These are phyloP conservation scores for Cryptococcus sp. DNA, from an alignment of 1,284 basidiomycete species.

Conservation along the genomic window DNA sequence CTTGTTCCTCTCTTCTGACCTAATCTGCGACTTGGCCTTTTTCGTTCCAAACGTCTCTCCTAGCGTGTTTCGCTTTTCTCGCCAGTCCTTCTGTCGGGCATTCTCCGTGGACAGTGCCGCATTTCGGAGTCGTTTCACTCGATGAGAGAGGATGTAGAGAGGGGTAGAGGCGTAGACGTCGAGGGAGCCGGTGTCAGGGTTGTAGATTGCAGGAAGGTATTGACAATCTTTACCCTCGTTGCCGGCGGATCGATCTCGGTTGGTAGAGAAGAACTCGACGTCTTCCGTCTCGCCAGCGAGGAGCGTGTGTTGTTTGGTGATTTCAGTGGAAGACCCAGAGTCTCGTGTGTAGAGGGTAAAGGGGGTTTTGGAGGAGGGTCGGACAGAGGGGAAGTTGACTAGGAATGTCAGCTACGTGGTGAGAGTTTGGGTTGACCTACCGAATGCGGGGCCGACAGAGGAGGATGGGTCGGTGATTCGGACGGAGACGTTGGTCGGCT, in stretches of 20 bases:
- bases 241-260: constrained; percentile 46
- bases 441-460: constrained; percentile 5
- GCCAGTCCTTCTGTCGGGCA: constrained; percentile 52
- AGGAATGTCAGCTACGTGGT: neutral
- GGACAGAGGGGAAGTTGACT: constrained; percentile 71
- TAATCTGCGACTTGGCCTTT: constrained; percentile 79
- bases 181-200: constrained; percentile 64
- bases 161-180: constrained; percentile 60
- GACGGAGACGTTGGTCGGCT: neutral
- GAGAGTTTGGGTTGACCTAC: neutral
- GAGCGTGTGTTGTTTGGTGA: constrained; percentile 52
- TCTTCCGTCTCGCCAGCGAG: constrained; percentile 67
- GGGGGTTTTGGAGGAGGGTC: constrained; percentile 56
- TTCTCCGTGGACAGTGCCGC: constrained; percentile 29
- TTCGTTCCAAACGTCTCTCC: constrained; percentile 89
- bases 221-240: constrained; percentile 50
- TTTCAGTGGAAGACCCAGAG: constrained; percentile 40
- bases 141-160: constrained; percentile 67
- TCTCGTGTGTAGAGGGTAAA: constrained; percentile 60
- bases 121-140: constrained; percentile 70
- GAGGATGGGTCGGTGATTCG: constrained; percentile 2
- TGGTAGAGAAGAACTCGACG: constrained; percentile 57
- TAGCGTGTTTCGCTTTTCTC: constrained; percentile 65
- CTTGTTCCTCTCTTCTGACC: constrained; percentile 75
- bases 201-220: constrained; percentile 50